Evolutionary conservation across 805 yeast genomes (phyloP).

Genomic region (Isabelozyma rhagii): DNA sequence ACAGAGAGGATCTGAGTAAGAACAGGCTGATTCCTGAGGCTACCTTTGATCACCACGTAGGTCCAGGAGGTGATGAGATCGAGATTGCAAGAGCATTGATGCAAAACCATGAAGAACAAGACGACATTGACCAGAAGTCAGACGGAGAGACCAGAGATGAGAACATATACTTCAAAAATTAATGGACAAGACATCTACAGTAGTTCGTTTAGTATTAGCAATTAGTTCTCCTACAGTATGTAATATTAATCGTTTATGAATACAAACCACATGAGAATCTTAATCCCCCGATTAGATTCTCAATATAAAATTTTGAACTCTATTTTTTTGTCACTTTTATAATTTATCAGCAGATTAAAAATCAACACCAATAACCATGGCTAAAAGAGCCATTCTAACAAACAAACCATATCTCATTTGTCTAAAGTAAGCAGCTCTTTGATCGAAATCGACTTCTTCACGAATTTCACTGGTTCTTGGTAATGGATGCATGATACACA

Average conservation of each 20-base stretch:
- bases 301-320: background rate
- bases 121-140: slow-evolving; percentile 1
- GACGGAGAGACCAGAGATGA: slow-evolving; percentile 11
- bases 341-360: slow-evolving; percentile 40
- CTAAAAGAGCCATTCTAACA: slow-evolving; percentile 97
- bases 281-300: slow-evolving; percentile 1
- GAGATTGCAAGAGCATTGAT: slow-evolving; percentile 66
- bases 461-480: slow-evolving; percentile 96
- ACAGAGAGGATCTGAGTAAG: slow-evolving; percentile 3
- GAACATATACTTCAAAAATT: slow-evolving; percentile 15
- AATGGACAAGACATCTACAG: background rate
- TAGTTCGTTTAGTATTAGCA: slow-evolving; percentile 1
- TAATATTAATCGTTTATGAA: background rate
- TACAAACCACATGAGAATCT: background rate
- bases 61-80: slow-evolving; percentile 49
- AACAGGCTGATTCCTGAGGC: slow-evolving; percentile 51
- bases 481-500: slow-evolving; percentile 98
- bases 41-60: slow-evolving; percentile 43
- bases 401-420: slow-evolving; percentile 98
- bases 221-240: background rate
- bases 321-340: background rate
- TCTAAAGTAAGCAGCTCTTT: slow-evolving; percentile 98
- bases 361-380: slow-evolving; percentile 97
- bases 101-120: slow-evolving; percentile 41
- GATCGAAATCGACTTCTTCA: slow-evolving; percentile 98